phyloP scores from a whole-genome alignment of 1,284 basidiomycete genomes.

The Moesziomyces antarcticus region DNA sequence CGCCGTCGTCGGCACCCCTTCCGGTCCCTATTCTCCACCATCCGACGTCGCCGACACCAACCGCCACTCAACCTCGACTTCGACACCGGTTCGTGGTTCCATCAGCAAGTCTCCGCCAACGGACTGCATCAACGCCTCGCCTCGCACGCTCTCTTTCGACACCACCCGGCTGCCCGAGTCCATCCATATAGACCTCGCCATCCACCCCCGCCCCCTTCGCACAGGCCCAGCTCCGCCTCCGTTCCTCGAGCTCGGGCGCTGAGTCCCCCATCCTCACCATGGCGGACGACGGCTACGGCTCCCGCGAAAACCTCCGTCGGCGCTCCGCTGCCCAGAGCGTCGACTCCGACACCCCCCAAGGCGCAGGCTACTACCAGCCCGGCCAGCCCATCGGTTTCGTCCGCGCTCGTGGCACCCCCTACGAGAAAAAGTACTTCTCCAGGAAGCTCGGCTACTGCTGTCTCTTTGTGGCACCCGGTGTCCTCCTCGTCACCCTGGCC shows the following conservation, averaged over 20 bases:
- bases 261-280: conserved; percentile 34
- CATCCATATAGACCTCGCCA: neutral
- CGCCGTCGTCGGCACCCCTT: neutral
- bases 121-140: too few relatives aligned
- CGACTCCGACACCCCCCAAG: conserved; percentile 30
- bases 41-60: neutral
- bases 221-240: too few relatives aligned
- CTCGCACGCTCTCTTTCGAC: neutral
- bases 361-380: conserved; percentile 50
- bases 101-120: too few relatives aligned
- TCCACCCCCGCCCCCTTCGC: too few relatives aligned
- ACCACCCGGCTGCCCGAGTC: neutral
- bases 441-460: conserved; percentile 62
- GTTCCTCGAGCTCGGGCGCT: conserved; percentile 19
- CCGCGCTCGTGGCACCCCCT: conserved; percentile 62
- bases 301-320: conserved; percentile 49
- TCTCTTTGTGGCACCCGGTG: conserved; percentile 55
- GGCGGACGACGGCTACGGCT: conserved; percentile 51
- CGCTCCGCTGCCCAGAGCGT: conserved; percentile 37
- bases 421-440: conserved; percentile 65
- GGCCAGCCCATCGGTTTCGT: conserved; percentile 61
- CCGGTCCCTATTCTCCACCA: neutral
- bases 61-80: neutral
- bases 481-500: conserved; percentile 55
- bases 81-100: neutral